phyloP scores from a whole-genome alignment of 192 early-diverging fungal genomes.

The Backusella luteola region DNA sequence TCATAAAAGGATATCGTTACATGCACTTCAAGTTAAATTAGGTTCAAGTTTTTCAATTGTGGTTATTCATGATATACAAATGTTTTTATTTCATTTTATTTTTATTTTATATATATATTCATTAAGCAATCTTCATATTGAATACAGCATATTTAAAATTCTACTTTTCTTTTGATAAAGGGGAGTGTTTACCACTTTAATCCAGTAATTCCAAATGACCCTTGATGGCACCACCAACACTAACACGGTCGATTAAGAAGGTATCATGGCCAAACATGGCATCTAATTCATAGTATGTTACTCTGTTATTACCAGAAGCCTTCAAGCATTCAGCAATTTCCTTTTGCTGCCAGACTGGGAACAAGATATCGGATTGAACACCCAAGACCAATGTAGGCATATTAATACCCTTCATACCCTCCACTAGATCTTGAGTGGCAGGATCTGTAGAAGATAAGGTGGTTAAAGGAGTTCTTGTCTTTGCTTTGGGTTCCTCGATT shows the following conservation, averaged over 20 bases:
- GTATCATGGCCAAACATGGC: constrained; percentile 98
- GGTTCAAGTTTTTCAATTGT: too few relatives aligned
- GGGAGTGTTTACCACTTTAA: background rate
- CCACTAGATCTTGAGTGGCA: constrained; percentile 58
- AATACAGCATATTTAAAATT: background rate
- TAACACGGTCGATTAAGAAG: constrained; percentile 87
- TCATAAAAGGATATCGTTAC: too few relatives aligned
- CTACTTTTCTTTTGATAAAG: background rate
- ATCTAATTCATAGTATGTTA: constrained; percentile 97
- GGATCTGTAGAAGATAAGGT: constrained; percentile 45
- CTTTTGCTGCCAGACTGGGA: constrained; percentile 93
- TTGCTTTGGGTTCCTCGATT: background rate
- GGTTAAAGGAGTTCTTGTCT: constrained; percentile 5
- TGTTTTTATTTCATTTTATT: background rate
- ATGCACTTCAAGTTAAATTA: too few relatives aligned
- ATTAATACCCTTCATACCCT: constrained; percentile 66
- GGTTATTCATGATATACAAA: background rate
- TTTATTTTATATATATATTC: background rate
- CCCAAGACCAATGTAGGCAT: constrained; percentile 90
- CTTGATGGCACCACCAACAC: constrained; percentile 93
- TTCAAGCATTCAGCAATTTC: constrained; percentile 91
- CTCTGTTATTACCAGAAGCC: constrained; percentile 79
- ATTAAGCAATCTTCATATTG: background rate
- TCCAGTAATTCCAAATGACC: constrained; percentile 69
- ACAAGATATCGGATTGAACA: constrained; percentile 93